Conservation (phyloP, 108 stramenopile species). For the Thalassiosira profunda region DNA sequence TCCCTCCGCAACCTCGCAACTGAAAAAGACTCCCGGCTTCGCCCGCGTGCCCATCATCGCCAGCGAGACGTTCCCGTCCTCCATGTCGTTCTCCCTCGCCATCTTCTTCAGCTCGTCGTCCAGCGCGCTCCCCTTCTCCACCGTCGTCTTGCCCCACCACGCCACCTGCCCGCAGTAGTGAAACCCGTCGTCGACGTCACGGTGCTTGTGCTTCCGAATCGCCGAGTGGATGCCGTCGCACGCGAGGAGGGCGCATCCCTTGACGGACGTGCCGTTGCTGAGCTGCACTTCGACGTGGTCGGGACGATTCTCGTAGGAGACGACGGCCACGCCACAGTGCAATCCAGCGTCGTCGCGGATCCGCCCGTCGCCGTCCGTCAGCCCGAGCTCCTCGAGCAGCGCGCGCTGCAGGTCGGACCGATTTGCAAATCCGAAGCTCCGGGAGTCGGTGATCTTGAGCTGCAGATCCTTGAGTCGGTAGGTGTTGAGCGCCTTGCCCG, state of each 20-base stretch:
- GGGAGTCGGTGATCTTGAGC: background rate
- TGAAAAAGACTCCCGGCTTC: background rate
- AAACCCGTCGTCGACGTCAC: conserved; percentile 12
- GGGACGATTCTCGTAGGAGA: background rate
- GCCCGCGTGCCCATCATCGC: conserved; percentile 1
- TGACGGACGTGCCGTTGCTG: background rate
- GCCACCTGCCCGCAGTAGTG: conserved; percentile 16
- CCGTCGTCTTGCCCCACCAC: conserved; percentile 31
- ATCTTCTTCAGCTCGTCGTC: background rate
- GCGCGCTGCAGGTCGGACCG: conserved; percentile 16
- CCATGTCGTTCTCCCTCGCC: conserved; percentile 1
- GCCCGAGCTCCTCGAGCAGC: conserved; percentile 14
- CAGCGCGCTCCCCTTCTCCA: conserved; percentile 4
- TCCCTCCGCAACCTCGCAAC: background rate
- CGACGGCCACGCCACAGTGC: background rate
- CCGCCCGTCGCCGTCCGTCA: conserved; percentile 4
- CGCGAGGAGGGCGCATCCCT: conserved; percentile 24
- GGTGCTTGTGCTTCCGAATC: conserved; percentile 10
- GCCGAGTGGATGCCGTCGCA: conserved; percentile 37
- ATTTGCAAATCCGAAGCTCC: conserved; percentile 14
- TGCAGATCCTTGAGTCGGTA: conserved; percentile 12
- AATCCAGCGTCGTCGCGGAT: conserved; percentile 2
- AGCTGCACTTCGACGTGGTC: background rate
- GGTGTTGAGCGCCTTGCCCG: conserved; percentile 4
- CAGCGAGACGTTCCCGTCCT: conserved; percentile 7